Evolutionary conservation across 768 basidiomycete genomes (phyloP).

Genomic region (Multifurca ochricompacta): DNA sequence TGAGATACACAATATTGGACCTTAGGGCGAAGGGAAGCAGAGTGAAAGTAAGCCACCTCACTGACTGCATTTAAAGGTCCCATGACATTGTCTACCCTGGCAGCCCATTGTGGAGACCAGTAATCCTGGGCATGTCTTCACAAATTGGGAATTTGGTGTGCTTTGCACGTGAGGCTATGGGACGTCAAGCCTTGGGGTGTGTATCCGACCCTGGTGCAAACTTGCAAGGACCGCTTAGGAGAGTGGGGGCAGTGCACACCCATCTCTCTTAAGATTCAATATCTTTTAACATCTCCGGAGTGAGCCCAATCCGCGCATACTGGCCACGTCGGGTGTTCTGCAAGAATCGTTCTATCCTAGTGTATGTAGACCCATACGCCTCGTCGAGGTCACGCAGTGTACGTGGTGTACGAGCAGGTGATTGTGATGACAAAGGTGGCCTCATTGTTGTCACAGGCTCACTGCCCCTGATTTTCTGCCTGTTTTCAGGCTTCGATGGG

Average conservation of each 20-base stretch:
- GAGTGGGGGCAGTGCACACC: too few species aligned
- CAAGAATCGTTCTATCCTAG: not conserved
- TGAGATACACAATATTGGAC: too few species aligned
- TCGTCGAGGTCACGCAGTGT: slow-evolving; percentile 9
- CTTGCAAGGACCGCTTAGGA: too few species aligned
- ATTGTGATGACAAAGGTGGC: not conserved
- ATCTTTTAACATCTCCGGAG: slow-evolving; percentile 1
- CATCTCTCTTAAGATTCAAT: not conserved
- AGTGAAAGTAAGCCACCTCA: not conserved
- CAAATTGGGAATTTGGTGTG: too few species aligned
- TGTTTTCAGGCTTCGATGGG: not conserved
- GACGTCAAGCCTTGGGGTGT: not conserved
- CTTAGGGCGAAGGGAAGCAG: too few species aligned
- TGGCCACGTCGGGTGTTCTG: not conserved
- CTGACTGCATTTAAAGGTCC: not conserved
- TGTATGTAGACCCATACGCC: slow-evolving; percentile 4
- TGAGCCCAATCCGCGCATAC: slow-evolving; percentile 1
- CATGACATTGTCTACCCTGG: not conserved
- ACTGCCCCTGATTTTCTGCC: not conserved
- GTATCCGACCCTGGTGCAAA: too few species aligned
- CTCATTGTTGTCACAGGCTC: not conserved
- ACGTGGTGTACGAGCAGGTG: not conserved
- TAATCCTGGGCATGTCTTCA: not conserved
- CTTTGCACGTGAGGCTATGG: too few species aligned
- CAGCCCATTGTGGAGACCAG: not conserved